Conservation (phyloP, 139 green algal genomes). For the Chlorella sorokiniana region DNA sequence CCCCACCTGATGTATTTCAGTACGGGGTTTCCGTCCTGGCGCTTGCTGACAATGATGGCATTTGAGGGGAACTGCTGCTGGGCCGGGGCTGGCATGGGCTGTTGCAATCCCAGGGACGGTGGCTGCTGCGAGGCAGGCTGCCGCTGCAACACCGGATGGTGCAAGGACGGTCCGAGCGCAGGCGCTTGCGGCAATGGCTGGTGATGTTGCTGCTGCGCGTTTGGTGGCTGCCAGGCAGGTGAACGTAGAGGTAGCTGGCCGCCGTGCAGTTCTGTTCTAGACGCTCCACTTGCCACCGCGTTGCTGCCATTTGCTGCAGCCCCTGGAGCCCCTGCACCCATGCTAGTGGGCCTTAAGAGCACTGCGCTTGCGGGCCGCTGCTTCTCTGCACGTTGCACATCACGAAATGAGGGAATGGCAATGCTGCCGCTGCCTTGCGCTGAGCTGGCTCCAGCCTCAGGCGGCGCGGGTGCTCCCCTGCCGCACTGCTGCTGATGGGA, state of each 20-base stretch:
- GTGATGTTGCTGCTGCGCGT: constrained; percentile 8
- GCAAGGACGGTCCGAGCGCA: not conserved
- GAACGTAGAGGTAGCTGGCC: too few species aligned
- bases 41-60: constrained; percentile 71
- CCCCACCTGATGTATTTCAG: constrained; percentile 75
- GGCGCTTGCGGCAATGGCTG: not conserved
- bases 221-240: not conserved
- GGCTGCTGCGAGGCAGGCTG: not conserved
- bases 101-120: not conserved
- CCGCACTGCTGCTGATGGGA: not conserved
- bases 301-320: not conserved
- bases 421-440: not conserved
- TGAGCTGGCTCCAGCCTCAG: not conserved
- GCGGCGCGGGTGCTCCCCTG: not conserved
- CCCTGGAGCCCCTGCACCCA: not conserved
- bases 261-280: too few species aligned
- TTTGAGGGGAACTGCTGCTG: constrained; percentile 51
- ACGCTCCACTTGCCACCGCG: not conserved
- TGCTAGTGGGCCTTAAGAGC: not conserved
- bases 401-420: constrained; percentile 31
- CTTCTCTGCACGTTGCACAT: constrained; percentile 28
- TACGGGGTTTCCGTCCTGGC: constrained; percentile 91
- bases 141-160: not conserved
- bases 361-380: not conserved
- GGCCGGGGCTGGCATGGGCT: not conserved